phyloP scores from a whole-genome alignment of 176 grass and related monocot species.

The Rhynchospora breviuscula region DNA sequence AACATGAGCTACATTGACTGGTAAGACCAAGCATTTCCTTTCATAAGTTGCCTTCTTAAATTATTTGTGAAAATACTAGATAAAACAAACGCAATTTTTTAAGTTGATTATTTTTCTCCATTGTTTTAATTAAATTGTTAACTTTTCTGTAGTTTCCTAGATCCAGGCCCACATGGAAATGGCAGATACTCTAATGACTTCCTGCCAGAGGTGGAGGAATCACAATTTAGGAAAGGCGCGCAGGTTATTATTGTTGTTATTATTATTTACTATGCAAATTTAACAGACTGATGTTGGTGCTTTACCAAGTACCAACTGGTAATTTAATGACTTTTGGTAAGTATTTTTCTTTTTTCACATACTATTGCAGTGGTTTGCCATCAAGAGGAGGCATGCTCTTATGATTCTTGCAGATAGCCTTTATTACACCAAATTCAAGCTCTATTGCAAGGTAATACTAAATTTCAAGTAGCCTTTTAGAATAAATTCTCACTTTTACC shows the following conservation, averaged over 20 bases:
- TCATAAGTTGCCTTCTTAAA: slow-evolving; percentile 10
- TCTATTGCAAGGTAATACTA: slow-evolving; percentile 88
- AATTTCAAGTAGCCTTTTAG: neutral
- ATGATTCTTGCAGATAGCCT: slow-evolving; percentile 82
- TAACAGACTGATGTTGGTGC: neutral
- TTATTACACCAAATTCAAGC: slow-evolving; percentile 97
- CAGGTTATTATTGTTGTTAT: slow-evolving; percentile 47
- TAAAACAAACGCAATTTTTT: neutral
- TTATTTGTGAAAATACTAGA: slow-evolving; percentile 2
- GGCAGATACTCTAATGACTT: slow-evolving; percentile 79
- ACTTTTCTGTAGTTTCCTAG: slow-evolving; percentile 64
- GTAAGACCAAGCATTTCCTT: slow-evolving; percentile 40
- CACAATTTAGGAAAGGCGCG: slow-evolving; percentile 94
- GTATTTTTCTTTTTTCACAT: slow-evolving; percentile 10
- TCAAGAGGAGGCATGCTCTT: slow-evolving; percentile 89
- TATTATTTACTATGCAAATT: neutral
- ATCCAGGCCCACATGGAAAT: slow-evolving; percentile 95
- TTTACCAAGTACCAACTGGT: neutral
- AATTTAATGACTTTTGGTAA: neutral
- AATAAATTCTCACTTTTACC: neutral
- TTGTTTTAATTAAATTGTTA: slow-evolving; percentile 30
- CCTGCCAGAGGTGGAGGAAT: slow-evolving; percentile 72
- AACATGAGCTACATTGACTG: slow-evolving; percentile 86
- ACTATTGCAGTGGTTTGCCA: slow-evolving; percentile 82
- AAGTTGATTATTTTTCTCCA: slow-evolving; percentile 13